phyloP scores from a whole-genome alignment of 2,329 filamentous ascomycete genomes.

The Penicillium sp. region DNA sequence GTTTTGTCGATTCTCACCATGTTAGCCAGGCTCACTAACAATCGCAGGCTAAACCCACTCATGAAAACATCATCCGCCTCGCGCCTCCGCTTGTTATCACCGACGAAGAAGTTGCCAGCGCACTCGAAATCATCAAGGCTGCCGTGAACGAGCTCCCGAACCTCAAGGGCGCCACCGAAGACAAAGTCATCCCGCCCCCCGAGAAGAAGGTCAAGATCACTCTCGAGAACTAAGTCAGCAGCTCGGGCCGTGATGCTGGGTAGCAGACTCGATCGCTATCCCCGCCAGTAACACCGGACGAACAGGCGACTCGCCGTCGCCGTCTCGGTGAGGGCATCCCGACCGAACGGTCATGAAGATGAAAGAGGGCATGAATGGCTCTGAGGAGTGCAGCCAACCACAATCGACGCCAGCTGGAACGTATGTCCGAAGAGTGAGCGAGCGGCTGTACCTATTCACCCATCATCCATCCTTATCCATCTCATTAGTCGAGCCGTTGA shows the following conservation, averaged over 20 bases:
- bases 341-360: not conserved
- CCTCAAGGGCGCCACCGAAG: conserved; percentile 61
- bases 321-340: conserved; percentile 3
- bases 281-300: not conserved
- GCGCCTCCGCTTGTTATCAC: conserved; percentile 96
- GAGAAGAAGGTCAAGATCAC: conserved; percentile 68
- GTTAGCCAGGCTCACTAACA: not conserved
- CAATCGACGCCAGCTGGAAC: not conserved
- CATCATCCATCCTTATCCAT: not conserved
- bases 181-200: conserved; percentile 60
- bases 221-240: conserved; percentile 56
- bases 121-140: conserved; percentile 79
- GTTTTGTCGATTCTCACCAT: conserved; percentile 35
- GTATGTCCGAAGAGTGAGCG: not conserved
- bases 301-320: not conserved
- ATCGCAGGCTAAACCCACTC: conserved; percentile 91
- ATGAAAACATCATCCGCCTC: conserved; percentile 97
- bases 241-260: not conserved
- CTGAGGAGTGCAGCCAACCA: not conserved
- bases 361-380: not conserved
- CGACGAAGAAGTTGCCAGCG: conserved; percentile 79
- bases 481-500: not conserved
- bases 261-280: not conserved
- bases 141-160: conserved; percentile 80
- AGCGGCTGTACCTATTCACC: conserved; percentile 32